Evolutionary conservation across 805 yeast species (phyloP).

Genomic region (Myxozyma mucilagina): DNA sequence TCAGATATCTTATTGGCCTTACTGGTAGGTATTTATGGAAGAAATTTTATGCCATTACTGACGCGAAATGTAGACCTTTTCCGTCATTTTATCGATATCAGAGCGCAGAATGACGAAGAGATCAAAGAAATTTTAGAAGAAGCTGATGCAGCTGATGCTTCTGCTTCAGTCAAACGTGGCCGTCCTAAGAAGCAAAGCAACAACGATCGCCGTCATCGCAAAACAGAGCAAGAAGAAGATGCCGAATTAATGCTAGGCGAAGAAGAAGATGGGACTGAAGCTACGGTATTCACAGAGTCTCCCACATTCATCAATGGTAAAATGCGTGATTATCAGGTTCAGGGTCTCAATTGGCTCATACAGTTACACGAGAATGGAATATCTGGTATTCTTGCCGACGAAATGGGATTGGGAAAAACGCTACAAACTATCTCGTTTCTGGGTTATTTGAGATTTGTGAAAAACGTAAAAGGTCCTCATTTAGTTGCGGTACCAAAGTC

Average conservation of each 20-base stretch:
- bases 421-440: slow-evolving; percentile 90
- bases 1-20: slow-evolving; percentile 74
- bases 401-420: slow-evolving; percentile 97
- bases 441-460: slow-evolving; percentile 79
- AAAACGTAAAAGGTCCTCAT: slow-evolving; percentile 83
- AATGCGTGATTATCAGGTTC: slow-evolving; percentile 88
- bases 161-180: slow-evolving; percentile 31
- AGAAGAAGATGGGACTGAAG: slow-evolving; percentile 51
- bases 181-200: slow-evolving; percentile 30
- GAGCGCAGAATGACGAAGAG: slow-evolving; percentile 74
- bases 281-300: slow-evolving; percentile 79
- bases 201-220: slow-evolving; percentile 61
- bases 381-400: slow-evolving; percentile 94
- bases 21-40: slow-evolving; percentile 44
- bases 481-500: slow-evolving; percentile 93
- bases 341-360: slow-evolving; percentile 93
- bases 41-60: background rate
- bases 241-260: slow-evolving; percentile 86
- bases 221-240: slow-evolving; percentile 94
- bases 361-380: slow-evolving; percentile 82
- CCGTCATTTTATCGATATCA: slow-evolving; percentile 80
- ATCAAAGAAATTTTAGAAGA: slow-evolving; percentile 46
- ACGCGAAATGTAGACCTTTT: slow-evolving; percentile 56
- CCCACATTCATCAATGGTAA: slow-evolving; percentile 76
- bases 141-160: slow-evolving; percentile 36